Conservation (phyloP, 1,284 basidiomycete species). For the Psilocybe mexicana region DNA sequence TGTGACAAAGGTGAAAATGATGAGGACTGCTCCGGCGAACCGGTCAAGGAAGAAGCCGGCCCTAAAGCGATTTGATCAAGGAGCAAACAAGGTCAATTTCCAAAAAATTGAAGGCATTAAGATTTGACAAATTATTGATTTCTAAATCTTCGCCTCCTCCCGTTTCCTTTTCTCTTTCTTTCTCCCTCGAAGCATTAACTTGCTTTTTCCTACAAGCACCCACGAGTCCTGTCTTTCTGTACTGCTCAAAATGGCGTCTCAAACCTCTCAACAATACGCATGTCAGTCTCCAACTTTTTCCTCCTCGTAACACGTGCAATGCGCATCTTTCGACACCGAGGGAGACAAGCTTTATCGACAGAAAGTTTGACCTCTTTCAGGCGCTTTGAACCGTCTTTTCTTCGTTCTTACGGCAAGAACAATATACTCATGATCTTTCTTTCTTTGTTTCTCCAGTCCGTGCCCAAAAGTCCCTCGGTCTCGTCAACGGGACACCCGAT, state of each 20-base stretch:
- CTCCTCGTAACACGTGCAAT: conserved; percentile 10
- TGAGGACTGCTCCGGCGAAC: not conserved
- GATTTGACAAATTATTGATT: conserved; percentile 7
- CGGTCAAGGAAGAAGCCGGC: not conserved
- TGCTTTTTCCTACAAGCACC: conserved; percentile 58
- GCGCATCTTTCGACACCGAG: not conserved
- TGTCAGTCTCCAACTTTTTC: conserved; percentile 53
- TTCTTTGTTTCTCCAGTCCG: conserved; percentile 57
- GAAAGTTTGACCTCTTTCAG: not conserved
- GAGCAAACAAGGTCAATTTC: conserved; percentile 18
- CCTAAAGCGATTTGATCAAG: conserved; percentile 12
- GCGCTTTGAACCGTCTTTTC: not conserved
- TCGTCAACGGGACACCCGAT: conserved; percentile 80
- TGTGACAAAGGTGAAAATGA: not conserved
- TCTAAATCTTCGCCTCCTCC: conserved; percentile 2
- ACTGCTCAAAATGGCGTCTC: conserved; percentile 55
- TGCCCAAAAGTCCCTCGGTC: conserved; percentile 90
- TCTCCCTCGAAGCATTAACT: conserved; percentile 70
- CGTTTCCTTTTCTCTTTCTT: conserved; percentile 23
- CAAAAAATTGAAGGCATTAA: conserved; percentile 11
- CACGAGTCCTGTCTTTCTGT: conserved; percentile 30
- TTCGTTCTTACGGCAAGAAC: not conserved
- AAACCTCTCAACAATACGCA: conserved; percentile 74
- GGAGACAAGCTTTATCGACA: conserved; percentile 3
- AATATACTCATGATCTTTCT: conserved; percentile 17